Evolutionary conservation across 2,329 filamentous ascomycete species (phyloP).

Genomic region (Atkinsonella hypoxylon): DNA sequence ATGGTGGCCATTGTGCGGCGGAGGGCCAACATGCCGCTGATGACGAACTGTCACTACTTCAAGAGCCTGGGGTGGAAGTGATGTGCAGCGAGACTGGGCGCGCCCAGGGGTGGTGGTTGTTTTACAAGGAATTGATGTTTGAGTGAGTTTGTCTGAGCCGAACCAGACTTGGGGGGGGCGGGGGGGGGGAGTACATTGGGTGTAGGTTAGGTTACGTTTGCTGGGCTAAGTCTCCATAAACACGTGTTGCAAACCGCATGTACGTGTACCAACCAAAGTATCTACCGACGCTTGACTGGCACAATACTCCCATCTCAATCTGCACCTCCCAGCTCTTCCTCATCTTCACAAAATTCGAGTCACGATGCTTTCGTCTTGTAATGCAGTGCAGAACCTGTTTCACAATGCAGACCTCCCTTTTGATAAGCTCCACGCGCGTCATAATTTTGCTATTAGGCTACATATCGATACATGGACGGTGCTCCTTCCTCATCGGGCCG

Average conservation of each 20-base stretch:
- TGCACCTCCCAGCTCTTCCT: too few relatives aligned
- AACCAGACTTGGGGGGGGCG: not conserved
- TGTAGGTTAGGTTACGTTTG: too few relatives aligned
- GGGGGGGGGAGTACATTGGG: too few relatives aligned
- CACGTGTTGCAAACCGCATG: too few relatives aligned
- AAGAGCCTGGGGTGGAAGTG: not conserved
- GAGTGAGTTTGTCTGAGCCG: not conserved
- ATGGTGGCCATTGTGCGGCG: slow-evolving; percentile 25
- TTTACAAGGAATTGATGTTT: not conserved
- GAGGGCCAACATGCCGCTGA: slow-evolving; percentile 21
- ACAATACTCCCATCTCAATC: too few relatives aligned
- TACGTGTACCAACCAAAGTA: too few relatives aligned
- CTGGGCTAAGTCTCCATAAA: too few relatives aligned
- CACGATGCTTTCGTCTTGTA: not conserved
- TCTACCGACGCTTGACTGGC: too few relatives aligned
- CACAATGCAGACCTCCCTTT: not conserved
- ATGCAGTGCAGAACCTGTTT: not conserved
- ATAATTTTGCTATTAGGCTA: slow-evolving; percentile 38
- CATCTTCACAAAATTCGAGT: not conserved
- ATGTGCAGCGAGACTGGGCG: not conserved
- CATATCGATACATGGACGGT: slow-evolving; percentile 55
- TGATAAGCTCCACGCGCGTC: not conserved
- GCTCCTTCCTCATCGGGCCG: slow-evolving; percentile 53
- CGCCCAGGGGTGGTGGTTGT: not conserved
- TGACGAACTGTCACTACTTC: not conserved